These are phyloP conservation scores for Chloris gayana DNA, from an alignment of 176 grass and related monocot species.

Conservation along the genomic window DNA sequence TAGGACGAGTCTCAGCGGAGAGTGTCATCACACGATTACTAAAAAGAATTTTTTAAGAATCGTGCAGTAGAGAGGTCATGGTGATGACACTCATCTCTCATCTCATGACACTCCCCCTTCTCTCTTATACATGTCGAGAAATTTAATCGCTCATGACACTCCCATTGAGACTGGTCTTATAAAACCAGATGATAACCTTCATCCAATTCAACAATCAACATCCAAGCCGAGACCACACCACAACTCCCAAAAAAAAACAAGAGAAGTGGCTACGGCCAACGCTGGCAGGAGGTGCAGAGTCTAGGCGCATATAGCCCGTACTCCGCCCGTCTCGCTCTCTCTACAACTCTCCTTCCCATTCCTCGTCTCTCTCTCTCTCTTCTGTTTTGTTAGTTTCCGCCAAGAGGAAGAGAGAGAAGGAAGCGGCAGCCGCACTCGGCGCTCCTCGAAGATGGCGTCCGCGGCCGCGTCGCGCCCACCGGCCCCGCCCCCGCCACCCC, in stretches of 20 bases:
- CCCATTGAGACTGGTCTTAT: no score
- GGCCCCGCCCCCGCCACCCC: conserved; percentile 34
- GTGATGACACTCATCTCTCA: no score
- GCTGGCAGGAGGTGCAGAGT: no score
- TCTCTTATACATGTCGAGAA: no score
- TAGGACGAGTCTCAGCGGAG: no score
- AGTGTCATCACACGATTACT: no score
- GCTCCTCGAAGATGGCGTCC: conserved; percentile 35
- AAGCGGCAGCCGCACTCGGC: background rate
- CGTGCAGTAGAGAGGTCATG: no score
- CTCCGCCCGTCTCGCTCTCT: background rate
- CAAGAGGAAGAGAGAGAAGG: background rate
- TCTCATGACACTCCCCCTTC: no score
- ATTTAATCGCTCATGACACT: no score
- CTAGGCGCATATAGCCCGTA: conserved; percentile 4
- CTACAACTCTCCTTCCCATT: no score
- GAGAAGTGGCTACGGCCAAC: background rate
- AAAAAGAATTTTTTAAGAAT: no score
- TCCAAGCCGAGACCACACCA: background rate
- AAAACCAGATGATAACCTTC: background rate
- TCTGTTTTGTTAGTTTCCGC: conserved; percentile 23
- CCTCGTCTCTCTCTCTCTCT: background rate
- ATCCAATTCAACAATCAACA: conserved; percentile 12
- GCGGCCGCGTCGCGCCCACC: conserved; percentile 56
- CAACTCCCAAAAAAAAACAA: background rate